Evolutionary conservation across 73 alveolate genomes (phyloP), one percentile per base, ranked within the genome.

Genomic region (Symbiodinium natans): DNA sequence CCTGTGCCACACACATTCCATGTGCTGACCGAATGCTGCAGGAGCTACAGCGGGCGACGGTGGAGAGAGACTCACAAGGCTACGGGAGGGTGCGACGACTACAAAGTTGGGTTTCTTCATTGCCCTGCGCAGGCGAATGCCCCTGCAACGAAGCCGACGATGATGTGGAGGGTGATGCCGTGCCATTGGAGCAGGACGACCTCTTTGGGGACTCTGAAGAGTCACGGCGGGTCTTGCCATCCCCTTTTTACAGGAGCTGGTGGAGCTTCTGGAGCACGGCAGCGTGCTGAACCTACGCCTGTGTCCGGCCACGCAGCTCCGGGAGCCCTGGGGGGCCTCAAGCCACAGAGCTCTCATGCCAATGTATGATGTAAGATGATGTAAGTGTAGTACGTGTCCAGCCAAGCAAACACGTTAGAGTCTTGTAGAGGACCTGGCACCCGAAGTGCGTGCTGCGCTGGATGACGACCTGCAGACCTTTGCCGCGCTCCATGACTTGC

Each of bases 51-150:
- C 80, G 93, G 11, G 93, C 93, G 23, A 86, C 93, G 39, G 40
- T 86, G 34, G 93, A 86, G n/a, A n/a, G 93, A 21, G 93, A 86
- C 68, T 86, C 93, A 0, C 93, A 86, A 86, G 93, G 93, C 48
- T 13, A n/a, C n/a, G 42, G 21, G 68, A 9, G 2, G 41, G 3
- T 74, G 84, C 41, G n/a, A n/a, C n/a, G n/a, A n/a, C n/a, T n/a
- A n/a, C n/a, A n/a, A n/a, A n/a, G n/a, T n/a, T n/a, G n/a, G n/a
- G n/a, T 46, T 46, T 13, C 59, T 46, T 6, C 59, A 6, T 6
- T 13, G 13, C 6, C 59, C 59, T 13, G 59, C 59, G 13, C 6
- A 86, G 94, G 94, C 38, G 94, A 86, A 31, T 86, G 94, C 41
- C 94, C 94, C 2, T 86, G 94, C 94, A 86, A 86, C 84, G 94